phyloP scores from a whole-genome alignment of 1,284 basidiomycete genomes.

The Cryptococcus hybrid region DNA sequence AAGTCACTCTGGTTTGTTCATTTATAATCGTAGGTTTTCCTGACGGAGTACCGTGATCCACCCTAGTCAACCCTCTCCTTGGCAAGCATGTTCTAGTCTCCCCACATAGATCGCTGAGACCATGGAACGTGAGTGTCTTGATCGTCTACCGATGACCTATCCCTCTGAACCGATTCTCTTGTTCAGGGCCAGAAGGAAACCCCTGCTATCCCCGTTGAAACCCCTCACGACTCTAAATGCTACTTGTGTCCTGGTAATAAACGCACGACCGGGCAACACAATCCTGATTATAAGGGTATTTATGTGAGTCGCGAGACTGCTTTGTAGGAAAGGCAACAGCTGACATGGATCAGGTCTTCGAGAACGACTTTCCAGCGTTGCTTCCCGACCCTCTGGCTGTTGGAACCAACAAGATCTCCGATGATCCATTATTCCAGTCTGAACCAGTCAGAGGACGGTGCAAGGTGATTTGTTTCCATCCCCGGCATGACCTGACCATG shows the following conservation, averaged over 20 bases:
- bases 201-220: constrained; percentile 58
- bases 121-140: constrained; percentile 37
- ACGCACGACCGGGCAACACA: constrained; percentile 69
- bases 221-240: constrained; percentile 72
- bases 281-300: constrained; percentile 68
- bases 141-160: not conserved
- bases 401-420: constrained; percentile 49
- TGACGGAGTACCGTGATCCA: no score
- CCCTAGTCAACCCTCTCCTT: constrained; percentile 48
- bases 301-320: constrained; percentile 49
- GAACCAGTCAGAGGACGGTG: constrained; percentile 79
- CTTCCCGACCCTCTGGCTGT: constrained; percentile 53
- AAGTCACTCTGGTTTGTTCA: no score
- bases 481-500: constrained; percentile 85
- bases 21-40: no score
- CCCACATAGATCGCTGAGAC: constrained; percentile 61
- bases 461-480: constrained; percentile 88
- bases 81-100: constrained; percentile 70
- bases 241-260: constrained; percentile 89
- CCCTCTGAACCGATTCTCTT: not conserved
- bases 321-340: not conserved
- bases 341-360: constrained; percentile 54
- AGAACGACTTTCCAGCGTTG: constrained; percentile 81
- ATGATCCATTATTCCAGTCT: constrained; percentile 64
- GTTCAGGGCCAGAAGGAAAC: constrained; percentile 72